A percentile compares a stretch with the other conserved stretches of the same genome.
These are phyloP conservation scores for Aristolochia californica DNA, from an alignment of 164 flowering plant genomes.

Conservation along the genomic window DNA sequence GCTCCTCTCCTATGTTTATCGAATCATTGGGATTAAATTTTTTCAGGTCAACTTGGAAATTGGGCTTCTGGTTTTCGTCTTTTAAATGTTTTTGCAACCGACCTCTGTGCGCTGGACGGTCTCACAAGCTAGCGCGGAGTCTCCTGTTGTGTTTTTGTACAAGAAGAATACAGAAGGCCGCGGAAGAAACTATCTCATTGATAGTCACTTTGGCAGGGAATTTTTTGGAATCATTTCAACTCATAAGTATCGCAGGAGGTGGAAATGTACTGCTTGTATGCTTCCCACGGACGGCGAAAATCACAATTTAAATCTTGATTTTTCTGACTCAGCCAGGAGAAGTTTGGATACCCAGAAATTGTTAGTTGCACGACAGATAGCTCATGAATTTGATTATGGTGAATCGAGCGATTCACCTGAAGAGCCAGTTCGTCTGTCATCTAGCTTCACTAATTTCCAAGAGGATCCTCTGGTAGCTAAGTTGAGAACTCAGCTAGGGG, in stretches of 20 bases:
- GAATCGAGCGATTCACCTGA: constrained; percentile 12
- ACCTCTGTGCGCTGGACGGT: constrained; percentile 22
- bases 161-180: constrained; percentile 2
- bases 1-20: too few relatives aligned
- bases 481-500: constrained; percentile 84
- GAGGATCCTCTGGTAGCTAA: constrained; percentile 86
- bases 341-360: constrained; percentile 18
- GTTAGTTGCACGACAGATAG: constrained; percentile 29
- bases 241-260: constrained; percentile 1
- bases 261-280: constrained; percentile 11
- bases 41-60: too few relatives aligned
- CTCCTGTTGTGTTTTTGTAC: constrained; percentile 8
- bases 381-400: constrained; percentile 32
- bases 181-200: background rate
- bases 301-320: constrained; percentile 17
- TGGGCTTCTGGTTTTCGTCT: too few relatives aligned
- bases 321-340: constrained; percentile 24
- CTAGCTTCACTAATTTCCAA: constrained; percentile 45
- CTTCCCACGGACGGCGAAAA: constrained; percentile 8
- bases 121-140: constrained; percentile 9
- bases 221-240: constrained; percentile 5
- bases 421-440: constrained; percentile 27
- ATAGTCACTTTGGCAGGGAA: background rate
- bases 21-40: too few relatives aligned
- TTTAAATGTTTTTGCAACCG: constrained; percentile 36